Base-by-base conservation (phyloP, 164 flowering plant species). In the Berberis thunbergii region DNA sequence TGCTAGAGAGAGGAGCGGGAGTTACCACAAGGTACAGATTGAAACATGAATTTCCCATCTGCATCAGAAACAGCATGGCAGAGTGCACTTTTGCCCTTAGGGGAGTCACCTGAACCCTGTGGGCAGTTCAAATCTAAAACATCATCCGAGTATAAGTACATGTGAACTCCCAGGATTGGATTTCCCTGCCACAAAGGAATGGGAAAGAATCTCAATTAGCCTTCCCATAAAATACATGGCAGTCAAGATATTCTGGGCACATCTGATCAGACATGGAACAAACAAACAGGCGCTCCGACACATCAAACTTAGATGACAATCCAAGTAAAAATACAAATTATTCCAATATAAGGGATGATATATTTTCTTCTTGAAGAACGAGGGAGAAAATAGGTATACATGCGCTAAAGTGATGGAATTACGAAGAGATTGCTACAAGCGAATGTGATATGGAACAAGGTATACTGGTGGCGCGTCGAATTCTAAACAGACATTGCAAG, bases 11-110 rank as follows among this genome's bases (percentile, higher is more conserved):
- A 26, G 26, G 26, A 26, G 26, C 26, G 50, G 10, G 50, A 67
- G 58, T 78, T 86, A 91, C 99, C 99, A 63, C 99, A 95, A 41
- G 97, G 97, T 45, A 95, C 63, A 45, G 91, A 79, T 67, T 80
- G 79, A 64, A 95, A 91, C 12, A 57, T 74, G 77, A 95, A 95
- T 67, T 71, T 77, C 67, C 99, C 99, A 73, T 91, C 83, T 65
- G 88, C 90, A 84, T 91, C 94, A 68, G 99, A 87, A 61, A 88
- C 73, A 52, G 94, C 87, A 79, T 82, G 97, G 67, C 99, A 95
- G 55, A 95, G 91, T 65, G 96, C 84, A 62, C 77, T 80, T 59
- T 26, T 26, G 26, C 74, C 66, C 66, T 92, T 80, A 50, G 86
- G 84, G 58, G 83, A 71, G 78, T 76, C 67, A 70, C 88, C 94